These are phyloP conservation scores for Inga laurina DNA, from an alignment of 306 rosid species.

Conservation along the genomic window DNA sequence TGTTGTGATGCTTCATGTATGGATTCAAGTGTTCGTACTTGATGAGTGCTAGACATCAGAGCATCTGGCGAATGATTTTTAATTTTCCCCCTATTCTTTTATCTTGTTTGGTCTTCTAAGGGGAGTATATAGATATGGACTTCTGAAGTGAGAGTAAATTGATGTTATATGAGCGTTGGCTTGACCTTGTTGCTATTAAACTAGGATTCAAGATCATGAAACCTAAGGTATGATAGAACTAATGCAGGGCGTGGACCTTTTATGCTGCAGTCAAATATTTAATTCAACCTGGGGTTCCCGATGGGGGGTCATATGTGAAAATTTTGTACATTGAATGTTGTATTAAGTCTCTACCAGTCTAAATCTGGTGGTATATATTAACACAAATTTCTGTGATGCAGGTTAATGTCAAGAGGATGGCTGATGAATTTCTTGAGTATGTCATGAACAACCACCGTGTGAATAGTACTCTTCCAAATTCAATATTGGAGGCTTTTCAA, in stretches of 20 bases:
- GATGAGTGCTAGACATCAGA: slow-evolving; percentile 4
- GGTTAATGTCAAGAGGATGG: slow-evolving; percentile 63
- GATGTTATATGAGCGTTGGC: neutral
- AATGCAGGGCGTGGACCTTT: neutral
- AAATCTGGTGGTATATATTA: slow-evolving; percentile 24
- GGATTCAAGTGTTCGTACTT: slow-evolving; percentile 24
- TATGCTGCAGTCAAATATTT: slow-evolving; percentile 5
- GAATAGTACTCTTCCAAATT: slow-evolving; percentile 45
- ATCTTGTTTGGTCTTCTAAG: neutral
- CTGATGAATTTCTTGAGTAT: slow-evolving; percentile 61
- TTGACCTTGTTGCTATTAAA: slow-evolving; percentile 8
- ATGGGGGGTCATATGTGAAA: slow-evolving; percentile 9
- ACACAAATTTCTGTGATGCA: slow-evolving; percentile 48
- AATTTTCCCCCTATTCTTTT: neutral
- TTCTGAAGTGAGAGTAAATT: slow-evolving; percentile 2
- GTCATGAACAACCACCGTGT: slow-evolving; percentile 66
- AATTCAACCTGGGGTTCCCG: slow-evolving; percentile 4
- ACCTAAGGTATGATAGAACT: slow-evolving; percentile 5
- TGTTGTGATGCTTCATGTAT: slow-evolving; percentile 20
- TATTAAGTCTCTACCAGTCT: neutral
- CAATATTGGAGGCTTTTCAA: slow-evolving; percentile 81
- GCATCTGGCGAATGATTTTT: slow-evolving; percentile 4
- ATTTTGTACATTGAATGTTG: neutral
- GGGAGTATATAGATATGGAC: neutral
- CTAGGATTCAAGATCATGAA: neutral